Base-by-base conservation (phyloP, 2,329 filamentous ascomycete genomes). In the Talaromyces pinophilus region DNA sequence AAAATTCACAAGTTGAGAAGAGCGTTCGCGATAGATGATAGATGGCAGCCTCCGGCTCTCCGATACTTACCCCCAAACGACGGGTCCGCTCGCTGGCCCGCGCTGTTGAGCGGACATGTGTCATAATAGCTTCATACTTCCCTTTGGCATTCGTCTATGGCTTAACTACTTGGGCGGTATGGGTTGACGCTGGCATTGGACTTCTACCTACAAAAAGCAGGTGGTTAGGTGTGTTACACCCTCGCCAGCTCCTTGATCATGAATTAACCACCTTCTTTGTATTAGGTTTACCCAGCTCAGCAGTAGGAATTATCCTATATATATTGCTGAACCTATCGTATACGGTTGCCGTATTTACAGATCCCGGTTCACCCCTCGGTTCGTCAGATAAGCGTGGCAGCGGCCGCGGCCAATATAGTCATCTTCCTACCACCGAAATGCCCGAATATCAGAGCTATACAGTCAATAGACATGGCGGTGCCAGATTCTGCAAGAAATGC, bases 401-500 rank as follows among this genome's bases (percentile, higher is more conserved):
- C 40, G 71, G 70, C 62, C 75, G 75, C 50, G 77, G 79, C 64
- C 74, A 78, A 76, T 97, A 97, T 81, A 91, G 88, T 76, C 88
- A 90, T 57, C 84, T 97, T 54, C 93, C 93, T 1, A 92, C 90
- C n/a, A 84, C 87, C 68, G 88, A 89, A 69, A 80, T 86, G 6
- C 76, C 81, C n/a, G 77, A 82, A 61, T 85, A 88, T 65, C 90
- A 91, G 8, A 91, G 90, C 44, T 91, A 97, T 74, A 98, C 94
- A 1, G 95, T 97, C 75, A 99, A 95, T 80, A 90, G 92, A 66
- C 93, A 92, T 50, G 95, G 95, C 72, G 91, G 91, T 73, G 81
- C 91, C 62, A 88, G 95, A 64, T 98, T 90, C 82, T 99, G 95
- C 85, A 98, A 98, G 82, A 99, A 99, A 81, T 99, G 95, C 79